These are phyloP conservation scores for Yamadazyma phyllophila DNA, from an alignment of 805 yeast species.

Conservation along the genomic window DNA sequence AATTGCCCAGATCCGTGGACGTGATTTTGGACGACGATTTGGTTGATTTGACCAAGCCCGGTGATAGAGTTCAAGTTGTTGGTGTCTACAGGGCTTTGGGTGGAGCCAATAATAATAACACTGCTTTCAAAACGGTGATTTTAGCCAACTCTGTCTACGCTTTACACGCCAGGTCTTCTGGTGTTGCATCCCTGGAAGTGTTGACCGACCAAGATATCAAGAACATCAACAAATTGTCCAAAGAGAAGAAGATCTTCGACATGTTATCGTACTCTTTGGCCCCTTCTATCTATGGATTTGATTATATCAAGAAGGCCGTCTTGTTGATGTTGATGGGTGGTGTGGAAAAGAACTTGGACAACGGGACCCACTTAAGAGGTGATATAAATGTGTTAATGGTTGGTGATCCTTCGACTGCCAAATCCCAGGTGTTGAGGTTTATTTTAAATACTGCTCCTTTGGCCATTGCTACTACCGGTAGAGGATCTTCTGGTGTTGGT, in stretches of 20 bases:
- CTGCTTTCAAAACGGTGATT: constrained; percentile 79
- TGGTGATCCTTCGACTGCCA: constrained; percentile 98
- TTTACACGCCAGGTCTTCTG: constrained; percentile 82
- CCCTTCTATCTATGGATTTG: constrained; percentile 94
- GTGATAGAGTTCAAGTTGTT: constrained; percentile 90
- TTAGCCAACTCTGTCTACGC: constrained; percentile 89
- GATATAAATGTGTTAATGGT: constrained; percentile 95
- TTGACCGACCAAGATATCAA: constrained; percentile 82
- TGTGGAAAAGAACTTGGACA: constrained; percentile 85
- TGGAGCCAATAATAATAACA: constrained; percentile 54
- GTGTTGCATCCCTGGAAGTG: constrained; percentile 66
- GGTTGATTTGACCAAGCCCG: constrained; percentile 90
- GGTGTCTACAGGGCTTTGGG: constrained; percentile 94
- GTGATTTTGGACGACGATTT: constrained; percentile 92
- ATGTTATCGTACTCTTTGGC: constrained; percentile 83
- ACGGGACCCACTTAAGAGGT: constrained; percentile 97
- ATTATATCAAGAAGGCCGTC: constrained; percentile 86
- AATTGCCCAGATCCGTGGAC: constrained; percentile 89
- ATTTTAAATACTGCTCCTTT: constrained; percentile 92
- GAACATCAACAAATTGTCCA: constrained; percentile 76
- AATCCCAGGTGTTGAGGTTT: constrained; percentile 91
- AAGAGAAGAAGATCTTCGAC: constrained; percentile 70
- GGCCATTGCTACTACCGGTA: constrained; percentile 97
- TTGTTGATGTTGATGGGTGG: constrained; percentile 91
- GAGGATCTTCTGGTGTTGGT: constrained; percentile 99